Conservation (phyloP, 345 rosid species). For the Psidium guajava region DNA sequence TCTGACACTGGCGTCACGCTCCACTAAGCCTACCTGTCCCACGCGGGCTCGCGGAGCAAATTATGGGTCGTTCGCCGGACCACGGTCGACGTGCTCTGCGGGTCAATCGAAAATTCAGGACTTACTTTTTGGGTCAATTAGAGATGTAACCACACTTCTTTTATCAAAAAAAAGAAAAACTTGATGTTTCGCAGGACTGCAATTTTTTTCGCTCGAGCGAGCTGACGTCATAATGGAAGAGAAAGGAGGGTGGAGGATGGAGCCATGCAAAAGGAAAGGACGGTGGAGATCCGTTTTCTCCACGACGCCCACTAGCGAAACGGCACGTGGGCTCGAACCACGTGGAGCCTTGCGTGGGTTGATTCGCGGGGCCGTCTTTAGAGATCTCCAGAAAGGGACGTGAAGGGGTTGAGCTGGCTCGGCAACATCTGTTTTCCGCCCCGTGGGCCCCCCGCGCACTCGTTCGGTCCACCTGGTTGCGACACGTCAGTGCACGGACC, state of each 20-base stretch:
- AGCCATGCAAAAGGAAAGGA: not conserved
- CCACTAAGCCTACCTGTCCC: not conserved
- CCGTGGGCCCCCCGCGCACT: not conserved
- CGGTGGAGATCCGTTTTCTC: not conserved
- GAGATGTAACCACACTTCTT: not conserved
- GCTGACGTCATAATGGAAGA: not conserved
- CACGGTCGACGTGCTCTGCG: not conserved
- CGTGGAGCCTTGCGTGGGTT: not conserved
- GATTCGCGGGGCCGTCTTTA: not conserved
- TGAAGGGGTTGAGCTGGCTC: not conserved
- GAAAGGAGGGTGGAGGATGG: not conserved
- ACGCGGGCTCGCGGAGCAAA: not conserved
- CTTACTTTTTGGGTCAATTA: not conserved
- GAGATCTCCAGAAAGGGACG: not conserved
- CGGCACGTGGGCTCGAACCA: not conserved
- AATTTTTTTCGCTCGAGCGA: not conserved
- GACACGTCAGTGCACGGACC: conserved; percentile 1
- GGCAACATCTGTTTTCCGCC: not conserved
- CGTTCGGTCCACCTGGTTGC: not conserved
- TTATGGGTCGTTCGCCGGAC: not conserved
- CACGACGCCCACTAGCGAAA: not conserved
- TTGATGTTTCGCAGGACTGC: not conserved
- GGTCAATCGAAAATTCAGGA: not conserved
- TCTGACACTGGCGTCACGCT: not conserved
- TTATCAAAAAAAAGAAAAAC: not conserved